Percentiles rank a stretch among this genome's conserved stretches.
phyloP scores from a whole-genome alignment of 176 grass and related monocot genomes.

The Thalia dealbata region DNA sequence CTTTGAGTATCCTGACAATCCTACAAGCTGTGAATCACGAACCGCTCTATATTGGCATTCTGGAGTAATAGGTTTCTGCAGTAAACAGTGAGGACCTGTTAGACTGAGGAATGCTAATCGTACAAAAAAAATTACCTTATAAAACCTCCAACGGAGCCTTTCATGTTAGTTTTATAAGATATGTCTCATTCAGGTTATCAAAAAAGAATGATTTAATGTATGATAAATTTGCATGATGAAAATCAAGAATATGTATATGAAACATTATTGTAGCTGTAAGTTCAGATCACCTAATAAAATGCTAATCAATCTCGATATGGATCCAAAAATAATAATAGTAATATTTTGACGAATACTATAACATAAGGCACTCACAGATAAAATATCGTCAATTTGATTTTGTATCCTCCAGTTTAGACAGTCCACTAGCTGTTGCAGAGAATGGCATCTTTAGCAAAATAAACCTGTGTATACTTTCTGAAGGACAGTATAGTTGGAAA shows the following conservation, averaged over 20 bases:
- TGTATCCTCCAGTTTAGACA: conserved; percentile 86
- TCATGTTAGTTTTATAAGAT: background rate
- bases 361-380: conserved; percentile 49
- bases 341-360: background rate
- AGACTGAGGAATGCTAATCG: background rate
- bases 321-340: background rate
- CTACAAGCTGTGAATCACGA: conserved; percentile 70
- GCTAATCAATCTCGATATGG: background rate
- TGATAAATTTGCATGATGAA: background rate
- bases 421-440: conserved; percentile 62
- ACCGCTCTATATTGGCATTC: conserved; percentile 53
- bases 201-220: background rate
- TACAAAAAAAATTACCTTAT: no score
- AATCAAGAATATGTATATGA: background rate
- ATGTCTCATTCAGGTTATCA: background rate
- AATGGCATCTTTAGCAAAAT: background rate
- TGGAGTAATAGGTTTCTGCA: conserved; percentile 82
- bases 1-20: conserved; percentile 81
- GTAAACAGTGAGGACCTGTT: conserved; percentile 11
- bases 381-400: conserved; percentile 67
- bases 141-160: background rate
- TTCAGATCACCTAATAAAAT: background rate
- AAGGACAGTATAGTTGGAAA: background rate
- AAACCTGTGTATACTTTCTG: background rate
- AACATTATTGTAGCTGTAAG: background rate